Evolutionary conservation across 768 basidiomycete species (phyloP).

Genomic region (Russula virescens): DNA sequence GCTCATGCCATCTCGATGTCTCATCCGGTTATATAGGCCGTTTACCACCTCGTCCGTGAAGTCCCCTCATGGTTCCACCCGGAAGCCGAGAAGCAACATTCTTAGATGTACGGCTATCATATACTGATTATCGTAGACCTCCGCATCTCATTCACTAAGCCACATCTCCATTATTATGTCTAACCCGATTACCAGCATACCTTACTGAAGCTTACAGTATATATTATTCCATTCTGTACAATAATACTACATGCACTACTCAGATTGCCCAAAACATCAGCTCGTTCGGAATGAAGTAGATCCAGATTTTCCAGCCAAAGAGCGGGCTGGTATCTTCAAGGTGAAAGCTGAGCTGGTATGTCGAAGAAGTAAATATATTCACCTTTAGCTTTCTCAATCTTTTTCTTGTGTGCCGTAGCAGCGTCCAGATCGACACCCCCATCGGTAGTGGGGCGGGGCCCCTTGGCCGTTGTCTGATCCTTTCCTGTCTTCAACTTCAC

Average conservation of each 20-base stretch:
- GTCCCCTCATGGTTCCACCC: conserved; percentile 66
- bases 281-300: conserved; percentile 8
- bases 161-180: conserved; percentile 5
- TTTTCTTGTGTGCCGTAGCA: conserved; percentile 18
- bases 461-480: not conserved
- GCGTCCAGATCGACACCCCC: conserved; percentile 10
- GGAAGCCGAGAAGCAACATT: not conserved
- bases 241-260: not conserved
- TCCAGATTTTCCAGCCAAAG: conserved; percentile 4
- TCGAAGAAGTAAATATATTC: conserved; percentile 16
- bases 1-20: not conserved
- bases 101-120: not conserved
- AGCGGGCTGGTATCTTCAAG: conserved; percentile 22
- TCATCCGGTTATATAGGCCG: conserved; percentile 42
- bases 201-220: not conserved
- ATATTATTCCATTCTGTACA: not conserved
- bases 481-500: not conserved
- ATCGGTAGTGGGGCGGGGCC: not conserved
- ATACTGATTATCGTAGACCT: not conserved
- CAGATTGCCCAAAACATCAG: not conserved
- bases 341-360: conserved; percentile 22
- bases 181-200: not conserved
- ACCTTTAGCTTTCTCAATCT: conserved; percentile 21
- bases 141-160: not conserved
- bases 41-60: conserved; percentile 50